Base-by-base conservation (phyloP, 768 basidiomycete species). In the Boletus patriciae region DNA sequence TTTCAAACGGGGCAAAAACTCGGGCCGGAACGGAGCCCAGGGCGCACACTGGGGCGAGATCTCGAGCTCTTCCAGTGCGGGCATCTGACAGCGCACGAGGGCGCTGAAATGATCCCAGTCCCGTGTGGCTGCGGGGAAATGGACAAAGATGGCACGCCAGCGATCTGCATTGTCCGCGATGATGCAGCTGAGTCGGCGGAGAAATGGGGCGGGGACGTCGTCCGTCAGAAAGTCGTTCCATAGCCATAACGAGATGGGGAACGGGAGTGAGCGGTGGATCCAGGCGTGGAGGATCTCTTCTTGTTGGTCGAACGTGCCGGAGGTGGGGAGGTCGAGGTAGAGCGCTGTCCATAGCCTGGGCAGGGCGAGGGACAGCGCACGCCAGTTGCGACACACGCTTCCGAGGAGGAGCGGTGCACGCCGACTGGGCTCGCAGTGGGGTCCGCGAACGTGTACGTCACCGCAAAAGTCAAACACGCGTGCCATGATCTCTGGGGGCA, bases 221-320 rank as follows among this genome's bases (percentile, higher is more conserved):
- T 70, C 69, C 2, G 70, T 67, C 59, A 71, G 56, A 58, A 70
- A 71, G 57, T 70, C 68, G 47, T 70, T 70, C 69, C 69, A 70
- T 1, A 70, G 43, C 70, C 69, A 70, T 2, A 71, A 23, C 0
- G 69, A 63, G 47, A 70, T 49, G 46, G 66, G 58, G 19, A 67
- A 57, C 0, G 67, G 70, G 29, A 61, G 68, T 1, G 69, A 54
- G 33, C 69, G 69, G 23, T 66, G 62, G 52, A 70, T 57, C 69
- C 69, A 70, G 1, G 65, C 59, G 7, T 52, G 23, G 46, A 70
- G 55, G 52, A 71, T 62, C 36, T 61, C 61, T 19, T 70, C 67
- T 19, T 71, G 62, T 7, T 38, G 66, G 6, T 62, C 60, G 43
- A 70, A 38, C 46, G 34, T 19, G 54, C 64, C 70, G 1, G 49